These are phyloP conservation scores for Dispira simplex DNA, from an alignment of 192 early-diverging fungal genomes.

Conservation along the genomic window DNA sequence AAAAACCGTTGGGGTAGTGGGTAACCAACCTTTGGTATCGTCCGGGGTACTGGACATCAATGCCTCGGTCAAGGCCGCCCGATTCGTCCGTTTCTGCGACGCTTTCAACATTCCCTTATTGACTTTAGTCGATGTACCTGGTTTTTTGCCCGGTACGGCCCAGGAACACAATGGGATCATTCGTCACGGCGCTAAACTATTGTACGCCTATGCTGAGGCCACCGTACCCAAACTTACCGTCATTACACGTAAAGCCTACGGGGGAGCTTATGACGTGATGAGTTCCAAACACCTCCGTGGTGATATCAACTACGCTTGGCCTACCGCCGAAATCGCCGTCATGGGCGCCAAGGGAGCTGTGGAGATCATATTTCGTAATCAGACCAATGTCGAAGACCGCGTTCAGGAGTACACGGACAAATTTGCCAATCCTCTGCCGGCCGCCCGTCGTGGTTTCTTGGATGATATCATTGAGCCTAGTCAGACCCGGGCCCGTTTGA, in stretches of 20 bases:
- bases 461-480: constrained; percentile 65
- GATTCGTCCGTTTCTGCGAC: constrained; percentile 94
- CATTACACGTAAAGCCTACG: constrained; percentile 92
- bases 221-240: constrained; percentile 94
- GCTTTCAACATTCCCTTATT: constrained; percentile 90
- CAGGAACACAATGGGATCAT: constrained; percentile 97
- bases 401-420: constrained; percentile 65
- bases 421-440: constrained; percentile 90
- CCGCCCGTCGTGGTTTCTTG: constrained; percentile 74
- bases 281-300: constrained; percentile 89
- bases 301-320: constrained; percentile 87
- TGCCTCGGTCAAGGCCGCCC: constrained; percentile 85
- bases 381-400: constrained; percentile 27
- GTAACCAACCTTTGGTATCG: constrained; percentile 90
- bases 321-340: constrained; percentile 94
- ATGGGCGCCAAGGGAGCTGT: constrained; percentile 98
- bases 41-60: constrained; percentile 94
- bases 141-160: constrained; percentile 84
- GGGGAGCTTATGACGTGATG: constrained; percentile 98
- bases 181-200: constrained; percentile 86
- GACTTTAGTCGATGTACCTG: constrained; percentile 93
- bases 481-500: constrained; percentile 59
- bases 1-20: constrained; percentile 73
- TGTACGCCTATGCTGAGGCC: constrained; percentile 93
- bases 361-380: constrained; percentile 83